Evolutionary conservation across 2,329 filamentous ascomycete species (phyloP), one percentile per base, ranked within the genome.

Genomic region (Huntiella decipiens): DNA sequence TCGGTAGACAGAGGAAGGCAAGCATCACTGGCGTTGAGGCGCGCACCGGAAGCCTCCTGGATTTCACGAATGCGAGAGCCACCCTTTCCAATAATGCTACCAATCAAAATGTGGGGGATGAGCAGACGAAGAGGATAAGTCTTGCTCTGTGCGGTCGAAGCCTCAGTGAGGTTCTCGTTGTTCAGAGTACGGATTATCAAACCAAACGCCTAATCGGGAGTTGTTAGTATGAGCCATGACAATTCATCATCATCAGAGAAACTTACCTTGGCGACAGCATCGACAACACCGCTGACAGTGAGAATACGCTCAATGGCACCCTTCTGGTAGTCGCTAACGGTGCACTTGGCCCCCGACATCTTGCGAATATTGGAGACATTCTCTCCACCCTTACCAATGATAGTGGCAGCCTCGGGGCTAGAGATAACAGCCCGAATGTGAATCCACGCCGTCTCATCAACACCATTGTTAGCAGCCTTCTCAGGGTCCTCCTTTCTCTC

Each of bases 311-410:
- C 91, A 32, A 96, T 87, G 46, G 91, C 91, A 53, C 91, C 91
- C 58, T 93, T 85, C 55, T 92, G 83, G 58, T 96, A 98, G 64
- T 98, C 91, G 66, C 87, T 95, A 55, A 98, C 91, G 41, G 91
- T 98, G 68, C 91, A 98, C 66, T 96, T 96, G 54, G 91, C 91
- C 56, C 86, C 87, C 44, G 91, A 95, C 65, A 94, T 72, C 60
- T 84, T 85, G 54, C 91, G 79, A 58, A 98, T 96, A 65, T 93
- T 85, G 54, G 87, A 93, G 41, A 98, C 91, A 58, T 98, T 98
- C 69, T 98, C 91, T 60, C 91, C 91, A 52, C 87, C 88, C 66
- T 98, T 98, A 59, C 91, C 91, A 63, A 98, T 98, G 54, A 95
- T 85, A 42, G 91, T 98, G 35, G 91, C 91, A 54, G 91, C 91